Percentiles rank a stretch among this genome's conserved stretches.
Evolutionary conservation across 305 asterid genomes (phyloP).

Genomic region (Fraxinus xanthoxyloides): DNA sequence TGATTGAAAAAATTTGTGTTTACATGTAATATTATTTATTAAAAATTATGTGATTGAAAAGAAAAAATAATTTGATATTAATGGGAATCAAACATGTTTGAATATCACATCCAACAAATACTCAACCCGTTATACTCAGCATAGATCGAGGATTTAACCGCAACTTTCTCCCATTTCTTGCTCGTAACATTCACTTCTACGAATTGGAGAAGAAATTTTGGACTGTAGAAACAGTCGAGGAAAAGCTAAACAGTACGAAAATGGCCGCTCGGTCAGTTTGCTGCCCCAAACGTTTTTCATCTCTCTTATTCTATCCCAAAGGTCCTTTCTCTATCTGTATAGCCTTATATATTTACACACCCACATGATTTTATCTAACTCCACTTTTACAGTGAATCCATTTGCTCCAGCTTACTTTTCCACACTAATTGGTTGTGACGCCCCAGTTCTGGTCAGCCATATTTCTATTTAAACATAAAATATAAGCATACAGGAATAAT

Average conservation of each 20-base stretch:
- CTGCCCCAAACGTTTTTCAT: constrained; percentile 35
- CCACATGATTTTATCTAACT: background rate
- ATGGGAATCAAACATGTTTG: too few relatives aligned
- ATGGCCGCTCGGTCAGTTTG: constrained; percentile 58
- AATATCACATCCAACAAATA: background rate
- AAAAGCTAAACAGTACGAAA: constrained; percentile 21
- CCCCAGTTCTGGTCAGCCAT: constrained; percentile 57
- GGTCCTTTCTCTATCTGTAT: constrained; percentile 26
- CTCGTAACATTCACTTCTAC: background rate
- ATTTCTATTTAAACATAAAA: background rate
- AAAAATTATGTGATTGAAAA: too few relatives aligned
- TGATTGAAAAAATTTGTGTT: too few relatives aligned
- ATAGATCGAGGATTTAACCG: background rate
- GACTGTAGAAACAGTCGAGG: background rate
- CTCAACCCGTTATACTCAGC: background rate
- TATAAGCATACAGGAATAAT: background rate
- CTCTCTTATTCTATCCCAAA: constrained; percentile 35
- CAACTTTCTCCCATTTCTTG: background rate
- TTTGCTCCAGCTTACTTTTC: constrained; percentile 54
- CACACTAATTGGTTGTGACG: constrained; percentile 63
- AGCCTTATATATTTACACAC: background rate
- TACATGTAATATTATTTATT: too few relatives aligned
- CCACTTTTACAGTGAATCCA: constrained; percentile 45
- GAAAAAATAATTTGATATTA: too few relatives aligned
- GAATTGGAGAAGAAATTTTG: background rate